Percentiles rank a stretch among this genome's conserved stretches.
phyloP scores from a whole-genome alignment of 2,329 filamentous ascomycete species.

The Dactylellina haptotyla region DNA sequence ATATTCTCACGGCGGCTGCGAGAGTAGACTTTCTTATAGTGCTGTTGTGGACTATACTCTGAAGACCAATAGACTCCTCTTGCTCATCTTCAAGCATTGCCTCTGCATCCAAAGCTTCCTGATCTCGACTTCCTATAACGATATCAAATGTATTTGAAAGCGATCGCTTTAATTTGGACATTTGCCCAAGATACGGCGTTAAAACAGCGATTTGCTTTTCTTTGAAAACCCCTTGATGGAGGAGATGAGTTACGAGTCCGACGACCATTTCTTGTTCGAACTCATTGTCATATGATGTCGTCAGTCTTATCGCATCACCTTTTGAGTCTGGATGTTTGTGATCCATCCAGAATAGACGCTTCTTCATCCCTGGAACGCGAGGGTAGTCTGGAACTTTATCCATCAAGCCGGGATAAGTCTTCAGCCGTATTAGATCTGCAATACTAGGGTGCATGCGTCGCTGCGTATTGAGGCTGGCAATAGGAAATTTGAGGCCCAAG shows the following conservation, averaged over 20 bases:
- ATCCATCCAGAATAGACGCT: slow-evolving; percentile 71
- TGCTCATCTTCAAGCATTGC: slow-evolving; percentile 10
- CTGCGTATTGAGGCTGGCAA: slow-evolving; percentile 68
- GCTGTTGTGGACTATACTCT: slow-evolving; percentile 64
- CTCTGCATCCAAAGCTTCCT: slow-evolving; percentile 57
- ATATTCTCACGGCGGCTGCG: slow-evolving; percentile 57
- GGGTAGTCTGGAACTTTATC: slow-evolving; percentile 66
- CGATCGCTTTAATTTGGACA: slow-evolving; percentile 58
- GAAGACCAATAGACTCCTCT: background rate
- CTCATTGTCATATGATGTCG: slow-evolving; percentile 56
- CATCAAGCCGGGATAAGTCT: slow-evolving; percentile 68
- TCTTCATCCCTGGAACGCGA: slow-evolving; percentile 67
- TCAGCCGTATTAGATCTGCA: slow-evolving; percentile 68
- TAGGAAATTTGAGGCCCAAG: slow-evolving; percentile 57
- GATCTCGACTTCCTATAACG: slow-evolving; percentile 59
- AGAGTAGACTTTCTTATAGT: slow-evolving; percentile 65
- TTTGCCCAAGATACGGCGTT: slow-evolving; percentile 59
- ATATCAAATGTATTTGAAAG: slow-evolving; percentile 59
- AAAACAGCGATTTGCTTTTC: slow-evolving; percentile 64
- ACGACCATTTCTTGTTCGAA: slow-evolving; percentile 56
- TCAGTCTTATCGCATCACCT: slow-evolving; percentile 32
- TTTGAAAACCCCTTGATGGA: slow-evolving; percentile 63
- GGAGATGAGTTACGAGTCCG: slow-evolving; percentile 63
- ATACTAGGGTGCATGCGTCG: slow-evolving; percentile 74
- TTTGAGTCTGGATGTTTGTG: slow-evolving; percentile 65